A percentile compares a stretch with the other conserved stretches of the same genome.
Evolutionary conservation across 2,329 filamentous ascomycete species (phyloP).

Genomic region (Cordyceps tenuipes): DNA sequence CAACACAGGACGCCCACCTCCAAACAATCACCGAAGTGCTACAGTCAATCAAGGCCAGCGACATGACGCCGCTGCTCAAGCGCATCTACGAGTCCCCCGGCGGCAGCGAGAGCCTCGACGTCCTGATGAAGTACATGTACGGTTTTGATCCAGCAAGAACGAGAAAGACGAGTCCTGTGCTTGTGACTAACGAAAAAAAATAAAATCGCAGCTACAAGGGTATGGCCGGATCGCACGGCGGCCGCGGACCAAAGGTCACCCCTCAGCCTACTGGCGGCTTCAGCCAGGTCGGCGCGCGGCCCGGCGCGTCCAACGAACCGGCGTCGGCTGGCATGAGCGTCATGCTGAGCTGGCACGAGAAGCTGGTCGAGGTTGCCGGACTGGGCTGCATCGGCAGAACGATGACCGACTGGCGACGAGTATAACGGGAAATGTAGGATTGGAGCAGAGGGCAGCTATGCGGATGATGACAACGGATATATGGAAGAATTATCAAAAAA

Average conservation of each 20-base stretch:
- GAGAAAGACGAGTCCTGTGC: neutral
- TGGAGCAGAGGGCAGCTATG: neutral
- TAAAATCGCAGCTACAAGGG: slow-evolving; percentile 66
- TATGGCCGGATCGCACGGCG: slow-evolving; percentile 46
- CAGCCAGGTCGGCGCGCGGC: slow-evolving; percentile 61
- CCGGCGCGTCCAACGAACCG: slow-evolving; percentile 50
- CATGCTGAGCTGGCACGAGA: slow-evolving; percentile 96
- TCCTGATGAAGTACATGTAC: slow-evolving; percentile 96
- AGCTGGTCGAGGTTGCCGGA: slow-evolving; percentile 89
- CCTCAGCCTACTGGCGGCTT: slow-evolving; percentile 77
- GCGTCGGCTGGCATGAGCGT: slow-evolving; percentile 92
- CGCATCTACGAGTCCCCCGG: slow-evolving; percentile 70
- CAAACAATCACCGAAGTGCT: slow-evolving; percentile 86
- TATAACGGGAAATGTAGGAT: slow-evolving; percentile 17
- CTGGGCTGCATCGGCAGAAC: slow-evolving; percentile 84
- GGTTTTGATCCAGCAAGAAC: slow-evolving; percentile 29
- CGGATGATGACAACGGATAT: neutral
- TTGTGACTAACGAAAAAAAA: neutral
- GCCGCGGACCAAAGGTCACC: slow-evolving; percentile 34
- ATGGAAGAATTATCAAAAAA: neutral
- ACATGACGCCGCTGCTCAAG: slow-evolving; percentile 85
- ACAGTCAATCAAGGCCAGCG: slow-evolving; percentile 90
- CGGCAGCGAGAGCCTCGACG: slow-evolving; percentile 79
- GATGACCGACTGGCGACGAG: slow-evolving; percentile 93
- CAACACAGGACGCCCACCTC: slow-evolving; percentile 67